Percentiles rank a stretch among this genome's conserved stretches.
Evolutionary conservation across 257 asterid species (phyloP).

Genomic region (Solanum chmielewskii): DNA sequence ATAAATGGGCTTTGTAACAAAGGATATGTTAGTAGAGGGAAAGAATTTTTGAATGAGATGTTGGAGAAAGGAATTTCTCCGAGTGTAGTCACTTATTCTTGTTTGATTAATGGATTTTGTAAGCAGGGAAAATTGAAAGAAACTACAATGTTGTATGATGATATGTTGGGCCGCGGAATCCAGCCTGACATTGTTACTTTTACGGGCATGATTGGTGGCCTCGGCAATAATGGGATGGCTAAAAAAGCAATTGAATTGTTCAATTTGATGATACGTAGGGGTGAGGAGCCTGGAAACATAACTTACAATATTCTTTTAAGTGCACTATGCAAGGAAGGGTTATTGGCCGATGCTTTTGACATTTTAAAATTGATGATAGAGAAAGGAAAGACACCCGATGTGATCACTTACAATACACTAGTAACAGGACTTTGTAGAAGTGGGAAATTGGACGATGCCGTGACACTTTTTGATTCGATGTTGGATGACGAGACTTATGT

Average conservation of each 20-base stretch:
- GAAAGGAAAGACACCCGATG: constrained; percentile 37
- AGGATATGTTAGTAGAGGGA: constrained; percentile 39
- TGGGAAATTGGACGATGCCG: constrained; percentile 44
- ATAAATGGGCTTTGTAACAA: constrained; percentile 37
- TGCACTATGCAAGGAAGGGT: constrained; percentile 53
- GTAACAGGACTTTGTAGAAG: constrained; percentile 38
- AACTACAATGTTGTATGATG: constrained; percentile 36
- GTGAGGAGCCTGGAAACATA: constrained; percentile 33
- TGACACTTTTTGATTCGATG: constrained; percentile 43
- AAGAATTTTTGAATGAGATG: constrained; percentile 44
- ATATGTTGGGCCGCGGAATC: constrained; percentile 40
- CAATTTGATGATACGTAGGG: constrained; percentile 44
- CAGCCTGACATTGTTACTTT: constrained; percentile 49
- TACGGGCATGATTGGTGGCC: constrained; percentile 43
- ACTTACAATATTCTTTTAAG: constrained; percentile 41
- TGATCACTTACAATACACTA: constrained; percentile 43
- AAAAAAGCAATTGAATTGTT: constrained; percentile 46
- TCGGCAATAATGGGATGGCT: constrained; percentile 34
- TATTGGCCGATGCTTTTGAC: constrained; percentile 32
- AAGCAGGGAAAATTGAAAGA: constrained; percentile 44
- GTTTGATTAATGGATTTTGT: constrained; percentile 46
- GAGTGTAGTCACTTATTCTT: constrained; percentile 35
- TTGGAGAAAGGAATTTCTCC: constrained; percentile 43
- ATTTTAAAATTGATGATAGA: constrained; percentile 41
- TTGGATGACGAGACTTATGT: constrained; percentile 12